A percentile compares a stretch with the other conserved stretches of the same genome.
Evolutionary conservation across 1,284 basidiomycete species (phyloP).

Genomic region (Melampsora medusae): DNA sequence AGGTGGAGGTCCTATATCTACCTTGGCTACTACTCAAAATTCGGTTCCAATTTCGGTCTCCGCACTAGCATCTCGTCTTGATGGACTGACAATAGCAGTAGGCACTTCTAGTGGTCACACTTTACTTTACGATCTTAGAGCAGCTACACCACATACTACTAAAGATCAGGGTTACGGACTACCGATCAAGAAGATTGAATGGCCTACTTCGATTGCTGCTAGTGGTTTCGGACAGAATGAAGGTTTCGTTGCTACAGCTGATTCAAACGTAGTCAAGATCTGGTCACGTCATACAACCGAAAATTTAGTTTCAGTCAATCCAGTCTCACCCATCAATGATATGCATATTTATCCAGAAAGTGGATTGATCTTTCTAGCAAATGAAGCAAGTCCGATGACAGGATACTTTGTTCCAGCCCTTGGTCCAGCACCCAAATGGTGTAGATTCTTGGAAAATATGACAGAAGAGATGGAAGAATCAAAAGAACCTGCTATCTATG

Average conservation of each 20-base stretch:
- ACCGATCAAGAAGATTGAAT: conserved; percentile 78
- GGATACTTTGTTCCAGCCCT: conserved; percentile 92
- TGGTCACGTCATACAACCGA: conserved; percentile 76
- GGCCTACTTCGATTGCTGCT: conserved; percentile 62
- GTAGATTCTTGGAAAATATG: conserved; percentile 93
- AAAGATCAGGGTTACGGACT: conserved; percentile 98
- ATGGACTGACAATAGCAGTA: conserved; percentile 88
- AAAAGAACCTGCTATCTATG: conserved; percentile 64
- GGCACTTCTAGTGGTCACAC: conserved; percentile 94
- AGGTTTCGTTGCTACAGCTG: conserved; percentile 74
- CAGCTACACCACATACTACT: conserved; percentile 73
- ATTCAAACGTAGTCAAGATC: conserved; percentile 91
- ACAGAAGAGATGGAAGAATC: conserved; percentile 90
- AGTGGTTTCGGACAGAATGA: conserved; percentile 52
- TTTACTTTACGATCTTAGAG: conserved; percentile 88
- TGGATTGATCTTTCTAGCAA: conserved; percentile 81
- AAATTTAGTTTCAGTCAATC: conserved; percentile 90
- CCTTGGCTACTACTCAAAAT: conserved; percentile 46
- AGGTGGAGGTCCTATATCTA: conserved; percentile 58
- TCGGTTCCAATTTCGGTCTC: conserved; percentile 68
- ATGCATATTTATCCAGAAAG: conserved; percentile 80
- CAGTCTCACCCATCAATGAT: conserved; percentile 81
- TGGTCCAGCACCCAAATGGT: conserved; percentile 94
- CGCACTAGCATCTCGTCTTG: conserved; percentile 74
- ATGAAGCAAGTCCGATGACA: conserved; percentile 87